Evolutionary conservation across 2,329 filamentous ascomycete genomes (phyloP).

Genomic region (Chaetomiaceae sp.): DNA sequence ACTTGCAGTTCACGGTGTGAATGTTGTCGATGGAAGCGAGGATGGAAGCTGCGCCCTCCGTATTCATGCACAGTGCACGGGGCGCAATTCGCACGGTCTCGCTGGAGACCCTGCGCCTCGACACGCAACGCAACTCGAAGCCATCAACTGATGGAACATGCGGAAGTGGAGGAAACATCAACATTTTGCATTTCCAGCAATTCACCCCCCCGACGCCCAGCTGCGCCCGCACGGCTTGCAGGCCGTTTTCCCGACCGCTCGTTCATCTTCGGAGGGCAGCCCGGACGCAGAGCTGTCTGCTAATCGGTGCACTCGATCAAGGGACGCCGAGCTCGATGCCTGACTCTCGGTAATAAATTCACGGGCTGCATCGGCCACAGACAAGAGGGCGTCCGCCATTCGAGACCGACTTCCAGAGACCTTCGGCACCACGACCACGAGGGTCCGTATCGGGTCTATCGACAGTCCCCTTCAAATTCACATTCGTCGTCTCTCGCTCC

Average conservation of each 20-base stretch:
- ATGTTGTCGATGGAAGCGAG: no score
- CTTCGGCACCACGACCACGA: constrained; percentile 3
- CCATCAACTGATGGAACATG: background rate
- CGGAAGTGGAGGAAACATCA: background rate
- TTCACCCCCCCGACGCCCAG: background rate
- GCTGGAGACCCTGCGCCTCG: background rate
- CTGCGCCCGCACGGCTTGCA: background rate
- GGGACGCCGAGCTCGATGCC: constrained; percentile 13
- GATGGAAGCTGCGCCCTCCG: no score
- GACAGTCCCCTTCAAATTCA: background rate
- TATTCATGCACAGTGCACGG: background rate
- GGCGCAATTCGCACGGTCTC: background rate
- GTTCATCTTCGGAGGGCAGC: constrained; percentile 2
- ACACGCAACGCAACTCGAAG: background rate
- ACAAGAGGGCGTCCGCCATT: constrained; percentile 11
- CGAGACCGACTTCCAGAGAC: constrained; percentile 3
- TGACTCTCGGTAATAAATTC: constrained; percentile 18
- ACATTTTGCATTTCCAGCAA: background rate
- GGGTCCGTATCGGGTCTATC: constrained; percentile 1
- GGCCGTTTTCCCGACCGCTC: constrained; percentile 1
- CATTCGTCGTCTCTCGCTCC: constrained; percentile 4
- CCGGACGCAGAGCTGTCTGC: background rate
- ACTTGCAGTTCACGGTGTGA: no score
- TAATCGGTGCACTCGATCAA: background rate
- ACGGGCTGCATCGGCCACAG: constrained; percentile 14